Evolutionary conservation across 768 basidiomycete species (phyloP).

Genomic region (Lactarius vividus): DNA sequence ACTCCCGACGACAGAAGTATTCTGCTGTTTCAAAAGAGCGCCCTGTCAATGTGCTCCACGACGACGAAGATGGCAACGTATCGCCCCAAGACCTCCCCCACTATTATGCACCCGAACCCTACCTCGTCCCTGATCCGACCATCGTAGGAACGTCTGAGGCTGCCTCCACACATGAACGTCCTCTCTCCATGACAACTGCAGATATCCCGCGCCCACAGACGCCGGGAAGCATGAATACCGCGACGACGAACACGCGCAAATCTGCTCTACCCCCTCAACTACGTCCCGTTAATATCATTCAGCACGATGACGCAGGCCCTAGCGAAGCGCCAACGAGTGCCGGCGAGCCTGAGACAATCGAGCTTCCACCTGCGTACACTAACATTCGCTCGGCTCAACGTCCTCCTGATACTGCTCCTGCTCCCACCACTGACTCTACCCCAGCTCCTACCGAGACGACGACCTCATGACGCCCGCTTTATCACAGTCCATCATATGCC

Average conservation of each 20-base stretch:
- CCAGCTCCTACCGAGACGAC: background rate
- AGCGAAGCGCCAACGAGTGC: slow-evolving; percentile 40
- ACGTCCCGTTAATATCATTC: slow-evolving; percentile 75
- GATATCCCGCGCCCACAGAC: slow-evolving; percentile 26
- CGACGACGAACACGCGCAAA: slow-evolving; percentile 43
- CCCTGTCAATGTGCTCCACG: slow-evolving; percentile 64
- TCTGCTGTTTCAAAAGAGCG: slow-evolving; percentile 48
- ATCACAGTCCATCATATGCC: background rate
- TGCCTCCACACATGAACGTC: slow-evolving; percentile 31
- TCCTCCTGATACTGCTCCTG: background rate
- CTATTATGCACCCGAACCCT: slow-evolving; percentile 75
- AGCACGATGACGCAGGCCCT: slow-evolving; percentile 79
- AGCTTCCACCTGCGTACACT: slow-evolving; percentile 82
- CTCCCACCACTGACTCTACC: background rate
- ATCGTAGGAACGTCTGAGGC: slow-evolving; percentile 40
- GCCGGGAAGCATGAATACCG: slow-evolving; percentile 32
- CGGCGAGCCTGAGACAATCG: slow-evolving; percentile 66
- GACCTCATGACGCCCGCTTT: background rate
- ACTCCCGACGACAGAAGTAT: slow-evolving; percentile 47
- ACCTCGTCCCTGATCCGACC: slow-evolving; percentile 64
- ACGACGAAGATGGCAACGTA: slow-evolving; percentile 49
- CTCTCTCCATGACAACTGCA: slow-evolving; percentile 19
- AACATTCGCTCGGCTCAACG: slow-evolving; percentile 40
- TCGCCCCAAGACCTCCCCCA: slow-evolving; percentile 57
- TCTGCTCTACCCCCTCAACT: slow-evolving; percentile 47